Conservation (phyloP, 495 filamentous ascomycete genomes). For the Pyronema omphalodes region DNA sequence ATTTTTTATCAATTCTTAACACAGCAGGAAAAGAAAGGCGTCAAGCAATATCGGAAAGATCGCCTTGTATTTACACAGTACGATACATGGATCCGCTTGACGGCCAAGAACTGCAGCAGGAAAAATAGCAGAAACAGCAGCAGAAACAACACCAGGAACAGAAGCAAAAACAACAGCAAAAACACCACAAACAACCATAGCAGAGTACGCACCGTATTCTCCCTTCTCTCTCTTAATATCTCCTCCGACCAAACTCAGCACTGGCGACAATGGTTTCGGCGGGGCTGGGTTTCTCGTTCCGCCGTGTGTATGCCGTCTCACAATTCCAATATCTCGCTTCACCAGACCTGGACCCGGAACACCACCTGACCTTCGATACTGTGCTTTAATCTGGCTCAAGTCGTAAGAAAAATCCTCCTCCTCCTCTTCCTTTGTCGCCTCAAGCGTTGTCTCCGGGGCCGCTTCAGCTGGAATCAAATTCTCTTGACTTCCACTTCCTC, state of each 20-base stretch:
- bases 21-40: no score
- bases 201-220: neutral
- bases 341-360: neutral
- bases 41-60: neutral
- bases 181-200: neutral
- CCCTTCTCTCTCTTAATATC: neutral
- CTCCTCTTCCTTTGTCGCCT: neutral
- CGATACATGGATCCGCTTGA: neutral
- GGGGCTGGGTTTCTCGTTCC: neutral
- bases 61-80: neutral
- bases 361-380: neutral
- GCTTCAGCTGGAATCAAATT: neutral
- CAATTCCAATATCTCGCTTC: neutral
- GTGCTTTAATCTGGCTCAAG: neutral
- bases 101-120: neutral
- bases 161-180: neutral
- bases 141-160: neutral
- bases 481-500: neutral
- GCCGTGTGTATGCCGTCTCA: neutral
- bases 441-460: neutral
- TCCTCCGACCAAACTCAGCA: neutral
- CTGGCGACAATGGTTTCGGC: neutral
- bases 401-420: neutral
- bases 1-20: no score
- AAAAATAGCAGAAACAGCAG: neutral